Evolutionary conservation across 2,329 filamentous ascomycete species (phyloP), one percentile per base, ranked within the genome.

Genomic region (Endothia cerciana): DNA sequence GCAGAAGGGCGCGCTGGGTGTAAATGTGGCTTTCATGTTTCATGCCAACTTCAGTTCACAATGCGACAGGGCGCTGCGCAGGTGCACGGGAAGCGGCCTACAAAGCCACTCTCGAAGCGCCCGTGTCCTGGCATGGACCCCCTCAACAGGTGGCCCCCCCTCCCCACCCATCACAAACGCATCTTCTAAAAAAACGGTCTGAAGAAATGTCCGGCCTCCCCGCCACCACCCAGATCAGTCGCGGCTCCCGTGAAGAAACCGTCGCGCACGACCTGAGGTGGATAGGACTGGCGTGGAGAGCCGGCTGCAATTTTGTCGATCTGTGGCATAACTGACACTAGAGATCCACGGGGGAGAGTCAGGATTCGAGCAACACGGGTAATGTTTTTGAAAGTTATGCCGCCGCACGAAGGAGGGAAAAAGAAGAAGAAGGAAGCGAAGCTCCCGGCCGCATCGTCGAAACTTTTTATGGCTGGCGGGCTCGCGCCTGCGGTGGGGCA

Each of bases 301-400:
- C 82, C 79, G 83, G 78, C 82, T 92, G 90, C 90, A 93, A 94
- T 94, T 68, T 91, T 80, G 81, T 90, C 80, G 68, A 76, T 92
- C 91, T 94, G 86, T 85, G 89, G 87, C 89, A 87, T 85, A 87
- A 90, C 86, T 88, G 91, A 93, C 90, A 79, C 80, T 72, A 70
- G 70, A 70, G 70, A 82, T 84, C 82, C 82, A 84, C 88, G 80
- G 78, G 73, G 75, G 71, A 76, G 56, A 76, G 36, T 59, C 25
- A 68, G 81, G 82, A 89, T 83, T 83, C 86, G 89, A 91, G 90
- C 90, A 93, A 93, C 89, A 91, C 88, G 90, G 90, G 87, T 85
- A 86, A 86, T 76, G 82, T 80, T 82, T 84, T 80, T 69, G 77
- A 80, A 80, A 85, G 89, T 84, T 87, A 89, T 87, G 88, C 88